Base-by-base conservation (phyloP, 208 protist genomes). In the Trypanosoma cruzi region DNA sequence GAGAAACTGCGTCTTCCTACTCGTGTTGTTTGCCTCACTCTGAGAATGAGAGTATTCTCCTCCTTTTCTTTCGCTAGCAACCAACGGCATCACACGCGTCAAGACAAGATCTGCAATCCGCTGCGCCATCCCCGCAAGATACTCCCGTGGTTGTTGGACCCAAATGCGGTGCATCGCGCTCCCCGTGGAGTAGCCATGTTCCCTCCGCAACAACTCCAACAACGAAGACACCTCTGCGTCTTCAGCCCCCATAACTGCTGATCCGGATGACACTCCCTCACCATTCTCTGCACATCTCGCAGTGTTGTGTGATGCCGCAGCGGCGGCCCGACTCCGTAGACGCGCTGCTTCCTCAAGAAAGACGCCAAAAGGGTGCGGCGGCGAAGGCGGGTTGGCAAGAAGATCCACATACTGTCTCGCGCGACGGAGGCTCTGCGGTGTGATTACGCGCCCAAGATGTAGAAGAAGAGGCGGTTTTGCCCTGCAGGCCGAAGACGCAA, bases 101-200 rank as follows among this genome's bases (percentile, higher is more conserved):
- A 50, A 46, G 54, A 80, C 59, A 46, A 61, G 26, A 46, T 59
- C 66, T 44, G 59, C 65, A 68, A 71, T 67, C 48, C 59, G 46
- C 49, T 64, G 49, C 16, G 55, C 26, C 57, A 78, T 64, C 8
- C 4, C 59, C 10, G 64, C 52, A n/a, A 92, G 56, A 52, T 80
- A 77, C 18, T 48, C 62, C 18, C 77, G 80, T 16, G 84, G 84
- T 6, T 56, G 26, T 29, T 58, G 58, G 16, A 94, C 75, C 59
- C 80, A 90, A 16, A 74, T 71, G 6, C 86, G 81, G 60, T 88
- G 73, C 40, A 90, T 61, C 0, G 75, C 77, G 3, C 70, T 79
- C 3, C 89, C 89, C 0, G 26, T 36, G 7, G 75, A 56, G 11
- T 81, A 54, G 8, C 89, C 89, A 55, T 78, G 62, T 0, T 37